Base-by-base conservation (phyloP, 2,329 filamentous ascomycete genomes). In the Colletotrichum scovillei region DNA sequence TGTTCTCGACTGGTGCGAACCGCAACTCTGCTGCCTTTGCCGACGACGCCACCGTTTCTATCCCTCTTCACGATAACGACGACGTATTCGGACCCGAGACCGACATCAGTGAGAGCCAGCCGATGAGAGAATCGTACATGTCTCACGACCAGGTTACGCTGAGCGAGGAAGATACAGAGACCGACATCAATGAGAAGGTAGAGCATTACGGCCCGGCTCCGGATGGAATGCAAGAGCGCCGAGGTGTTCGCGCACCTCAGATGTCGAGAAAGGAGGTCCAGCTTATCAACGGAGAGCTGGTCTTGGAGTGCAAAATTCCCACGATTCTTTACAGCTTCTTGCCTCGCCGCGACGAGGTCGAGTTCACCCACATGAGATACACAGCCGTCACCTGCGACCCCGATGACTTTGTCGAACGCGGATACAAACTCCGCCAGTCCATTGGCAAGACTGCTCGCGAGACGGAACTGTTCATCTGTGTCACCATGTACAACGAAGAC, bases 401-500 rank as follows among this genome's bases (percentile, higher is more conserved):
- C 0, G 95, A 98, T 81, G 95, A 98, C 81, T 98, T 97, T 78
- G 93, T 95, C 3, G 89, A 92, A 8, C 91, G 92, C 75, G 96
- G 95, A 1, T 99, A 98, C 86, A 97, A 97, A 80, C 86, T 99
- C 78, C 93, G 97, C 67, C 97, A 98, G 83, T 94, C 94, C 79
- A 95, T 98, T 74, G 95, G 95, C 58, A 89, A 87, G 70, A 97
- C 94, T 0, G 87, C 92, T 32, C 91, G 97, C 75, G 95, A 98
- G 82, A 98, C 96, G 0, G 97, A 99, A 83, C 86, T 99, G 8
- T 97, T 98, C 81, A 97, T 99, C 78, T 98, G 95, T 81, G 88
- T 99, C 74, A 99, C 97, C 78, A 98, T 98, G 97, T 98, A 98
- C 86, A 99, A 99, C 83, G 97, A 99, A 84, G 94, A 98, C 83